phyloP scores from a whole-genome alignment of 2,329 filamentous ascomycete species.

The Calonectria multiphialidica region DNA sequence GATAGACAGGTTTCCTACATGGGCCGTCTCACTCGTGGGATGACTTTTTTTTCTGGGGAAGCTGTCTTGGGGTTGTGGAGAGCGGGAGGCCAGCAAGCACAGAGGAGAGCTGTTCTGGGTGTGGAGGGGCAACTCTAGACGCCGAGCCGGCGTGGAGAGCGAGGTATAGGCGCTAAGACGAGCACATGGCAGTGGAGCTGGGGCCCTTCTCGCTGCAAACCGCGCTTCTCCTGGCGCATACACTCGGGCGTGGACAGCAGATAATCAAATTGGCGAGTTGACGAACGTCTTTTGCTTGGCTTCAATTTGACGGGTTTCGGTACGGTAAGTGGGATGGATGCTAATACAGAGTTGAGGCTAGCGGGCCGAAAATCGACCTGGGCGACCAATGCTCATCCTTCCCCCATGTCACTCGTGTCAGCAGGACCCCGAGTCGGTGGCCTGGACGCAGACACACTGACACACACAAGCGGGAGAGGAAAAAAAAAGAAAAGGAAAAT shows the following conservation, averaged over 20 bases:
- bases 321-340: neutral
- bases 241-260: neutral
- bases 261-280: neutral
- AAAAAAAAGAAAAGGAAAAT: neutral
- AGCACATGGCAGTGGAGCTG: constrained; percentile 5
- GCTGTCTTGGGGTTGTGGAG: constrained; percentile 16
- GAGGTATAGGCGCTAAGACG: neutral
- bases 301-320: neutral
- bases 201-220: neutral
- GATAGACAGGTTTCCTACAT: neutral
- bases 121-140: constrained; percentile 27
- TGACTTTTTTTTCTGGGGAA: constrained; percentile 10
- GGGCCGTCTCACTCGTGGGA: constrained; percentile 4
- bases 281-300: neutral
- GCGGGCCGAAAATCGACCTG: neutral
- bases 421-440: neutral
- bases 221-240: neutral
- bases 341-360: neutral
- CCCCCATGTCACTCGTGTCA: neutral
- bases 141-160: constrained; percentile 1
- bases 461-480: neutral
- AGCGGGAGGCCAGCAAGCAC: neutral
- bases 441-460: neutral
- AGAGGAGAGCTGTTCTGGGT: constrained; percentile 14
- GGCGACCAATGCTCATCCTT: neutral